phyloP scores from a whole-genome alignment of 371 early-diverging fungal species.

The Chytridiales sp. region DNA sequence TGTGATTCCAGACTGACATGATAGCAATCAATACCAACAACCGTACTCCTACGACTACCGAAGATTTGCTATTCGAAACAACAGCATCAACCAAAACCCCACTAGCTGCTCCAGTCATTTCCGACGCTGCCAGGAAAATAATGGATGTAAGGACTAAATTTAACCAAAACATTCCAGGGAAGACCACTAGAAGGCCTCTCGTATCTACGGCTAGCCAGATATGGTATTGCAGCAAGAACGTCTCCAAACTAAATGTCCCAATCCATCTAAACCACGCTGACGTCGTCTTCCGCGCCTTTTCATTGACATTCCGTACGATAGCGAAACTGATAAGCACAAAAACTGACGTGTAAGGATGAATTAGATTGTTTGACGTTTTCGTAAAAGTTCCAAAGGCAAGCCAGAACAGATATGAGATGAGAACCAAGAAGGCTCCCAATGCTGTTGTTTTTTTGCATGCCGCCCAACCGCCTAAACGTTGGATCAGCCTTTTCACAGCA shows the following conservation, averaged over 20 bases:
- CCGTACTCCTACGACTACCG: neutral
- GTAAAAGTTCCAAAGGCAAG: too few relatives aligned
- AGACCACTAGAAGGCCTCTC: slow-evolving; percentile 58
- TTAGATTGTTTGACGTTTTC: slow-evolving; percentile 27
- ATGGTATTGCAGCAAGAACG: slow-evolving; percentile 78
- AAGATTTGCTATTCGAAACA: slow-evolving; percentile 17
- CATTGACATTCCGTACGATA: slow-evolving; percentile 65
- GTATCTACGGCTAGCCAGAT: slow-evolving; percentile 76
- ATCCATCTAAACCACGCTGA: slow-evolving; percentile 59
- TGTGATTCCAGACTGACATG: slow-evolving; percentile 6
- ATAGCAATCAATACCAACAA: slow-evolving; percentile 3
- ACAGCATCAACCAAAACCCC: slow-evolving; percentile 31
- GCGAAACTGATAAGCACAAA: slow-evolving; percentile 63
- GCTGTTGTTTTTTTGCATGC: neutral
- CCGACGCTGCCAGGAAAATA: slow-evolving; percentile 59
- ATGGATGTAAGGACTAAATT: slow-evolving; percentile 53
- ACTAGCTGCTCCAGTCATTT: slow-evolving; percentile 54
- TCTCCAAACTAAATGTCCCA: slow-evolving; percentile 69
- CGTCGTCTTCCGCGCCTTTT: slow-evolving; percentile 47
- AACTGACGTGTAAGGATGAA: slow-evolving; percentile 66
- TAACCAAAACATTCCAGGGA: slow-evolving; percentile 41
- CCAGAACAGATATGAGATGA: slow-evolving; percentile 1
- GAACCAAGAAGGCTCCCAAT: slow-evolving; percentile 6
- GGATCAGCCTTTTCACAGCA: neutral
- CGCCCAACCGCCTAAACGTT: too few relatives aligned